phyloP scores from a whole-genome alignment of 1,284 basidiomycete species.

The Laetiporus sulphureus region DNA sequence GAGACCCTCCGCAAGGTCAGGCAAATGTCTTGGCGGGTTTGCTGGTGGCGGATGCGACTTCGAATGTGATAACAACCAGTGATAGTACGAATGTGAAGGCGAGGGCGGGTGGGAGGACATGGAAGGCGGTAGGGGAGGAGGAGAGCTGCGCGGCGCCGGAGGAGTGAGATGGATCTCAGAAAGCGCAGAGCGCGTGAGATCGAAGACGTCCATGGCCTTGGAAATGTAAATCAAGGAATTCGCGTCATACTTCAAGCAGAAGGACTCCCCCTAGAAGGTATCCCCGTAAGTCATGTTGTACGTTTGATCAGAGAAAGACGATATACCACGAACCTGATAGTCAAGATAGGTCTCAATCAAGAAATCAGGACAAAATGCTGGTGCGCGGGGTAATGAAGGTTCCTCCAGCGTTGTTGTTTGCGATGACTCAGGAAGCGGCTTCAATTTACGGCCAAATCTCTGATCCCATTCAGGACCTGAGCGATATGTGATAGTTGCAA shows the following conservation, averaged over 20 bases:
- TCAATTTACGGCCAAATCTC: conserved; percentile 82
- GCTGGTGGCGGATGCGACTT: conserved; percentile 65
- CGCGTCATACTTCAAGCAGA: conserved; percentile 98
- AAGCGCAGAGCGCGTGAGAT: conserved; percentile 83
- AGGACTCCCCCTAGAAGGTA: conserved; percentile 71
- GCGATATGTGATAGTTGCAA: conserved; percentile 98
- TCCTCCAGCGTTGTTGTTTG: conserved; percentile 21
- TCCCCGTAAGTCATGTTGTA: neutral
- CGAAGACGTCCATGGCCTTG: conserved; percentile 99
- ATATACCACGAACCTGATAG: conserved; percentile 60
- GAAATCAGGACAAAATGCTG: conserved; percentile 93
- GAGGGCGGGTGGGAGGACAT: conserved; percentile 22
- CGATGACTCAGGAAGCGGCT: conserved; percentile 31
- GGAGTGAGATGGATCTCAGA: conserved; percentile 51
- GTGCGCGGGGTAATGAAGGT: conserved; percentile 42
- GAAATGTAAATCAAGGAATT: conserved; percentile 98
- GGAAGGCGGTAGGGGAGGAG: conserved; percentile 21
- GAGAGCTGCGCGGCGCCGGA: conserved; percentile 22
- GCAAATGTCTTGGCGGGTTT: conserved; percentile 70
- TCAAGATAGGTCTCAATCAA: conserved; percentile 98
- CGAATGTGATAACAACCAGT: conserved; percentile 43
- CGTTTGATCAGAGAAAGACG: too few relatives aligned
- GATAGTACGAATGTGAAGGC: conserved; percentile 21
- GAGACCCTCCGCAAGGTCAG: conserved; percentile 81
- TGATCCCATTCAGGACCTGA: conserved; percentile 99